Base-by-base conservation (phyloP, 1,284 basidiomycete species). In the Puccinia polysora region DNA sequence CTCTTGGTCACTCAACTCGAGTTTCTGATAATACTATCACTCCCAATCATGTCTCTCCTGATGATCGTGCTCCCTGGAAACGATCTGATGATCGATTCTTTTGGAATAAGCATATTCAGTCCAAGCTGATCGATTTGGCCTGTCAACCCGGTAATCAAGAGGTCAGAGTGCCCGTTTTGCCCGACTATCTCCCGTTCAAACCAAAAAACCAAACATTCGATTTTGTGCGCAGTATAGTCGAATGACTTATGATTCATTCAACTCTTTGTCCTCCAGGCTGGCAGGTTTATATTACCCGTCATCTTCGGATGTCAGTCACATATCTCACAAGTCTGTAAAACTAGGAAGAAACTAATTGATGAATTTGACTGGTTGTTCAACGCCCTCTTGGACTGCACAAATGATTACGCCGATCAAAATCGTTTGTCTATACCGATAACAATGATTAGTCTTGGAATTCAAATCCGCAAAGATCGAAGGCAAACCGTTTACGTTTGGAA, bases 401-500 rank as follows among this genome's bases (percentile, higher is more conserved):
- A 59, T 45, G 10, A 45, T 10, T 45, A 10, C 40, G n/a, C n/a
- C 40, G 40, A 45, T 10, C n/a, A 45, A 45, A n/a, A 45, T 45
- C n/a, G 10, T 45, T n/a, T 45, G 10, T n/a, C 40, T 45, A 45
- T 10, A 10, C n/a, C n/a, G 10, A 45, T 45, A 10, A 45, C n/a
- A 10, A 45, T 45, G 10, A 45, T 45, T 76, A 95, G 91, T 93
- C 56, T 89, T 97, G 78, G 92, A 96, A 78, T 83, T 94, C 69
- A 89, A 91, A 52, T 85, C 86, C 2, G 84, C 87, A 23, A 84
- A 85, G 73, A 84, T 97, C 77, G 89, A 91, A 78, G 87, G 88
- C 28, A 87, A 87, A 74, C 86, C 88, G 74, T 84, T 98, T 77
- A 86, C 90, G 50, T 84, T 97, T 76, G 88, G 87, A 76, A 87